Conservation (phyloP, 2,329 filamentous ascomycete species). For the Ceratocystiopsis minuta region DNA sequence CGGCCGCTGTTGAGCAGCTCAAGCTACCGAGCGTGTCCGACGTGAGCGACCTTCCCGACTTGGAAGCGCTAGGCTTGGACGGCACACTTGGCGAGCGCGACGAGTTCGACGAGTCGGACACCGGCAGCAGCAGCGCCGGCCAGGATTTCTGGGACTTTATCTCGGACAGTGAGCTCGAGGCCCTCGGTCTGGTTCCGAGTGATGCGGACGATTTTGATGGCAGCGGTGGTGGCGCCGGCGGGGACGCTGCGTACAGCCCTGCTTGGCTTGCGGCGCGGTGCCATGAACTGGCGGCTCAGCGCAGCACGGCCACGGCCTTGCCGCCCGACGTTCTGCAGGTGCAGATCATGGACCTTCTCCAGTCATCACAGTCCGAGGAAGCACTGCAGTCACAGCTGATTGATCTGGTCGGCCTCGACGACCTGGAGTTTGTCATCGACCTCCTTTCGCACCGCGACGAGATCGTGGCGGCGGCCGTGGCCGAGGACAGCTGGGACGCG, state of each 20-base stretch:
- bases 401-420: slow-evolving; percentile 82
- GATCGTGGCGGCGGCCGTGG: slow-evolving; percentile 31
- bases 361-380: slow-evolving; percentile 51
- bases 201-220: slow-evolving; percentile 17
- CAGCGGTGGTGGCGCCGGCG: slow-evolving; percentile 13
- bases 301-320: slow-evolving; percentile 39
- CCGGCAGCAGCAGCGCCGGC: slow-evolving; percentile 38
- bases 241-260: slow-evolving; percentile 26
- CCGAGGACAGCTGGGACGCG: slow-evolving; percentile 1
- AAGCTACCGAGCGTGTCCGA: slow-evolving; percentile 23
- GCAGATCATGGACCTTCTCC: slow-evolving; percentile 59
- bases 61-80: background rate
- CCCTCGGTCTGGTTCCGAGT: slow-evolving; percentile 27
- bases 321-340: slow-evolving; percentile 51
- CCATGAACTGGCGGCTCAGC: slow-evolving; percentile 27
- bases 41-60: slow-evolving; percentile 14
- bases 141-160: slow-evolving; percentile 92
- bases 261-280: slow-evolving; percentile 61
- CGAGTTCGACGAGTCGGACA: slow-evolving; percentile 31
- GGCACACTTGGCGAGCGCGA: background rate
- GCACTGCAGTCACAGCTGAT: slow-evolving; percentile 82
- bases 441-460: slow-evolving; percentile 61
- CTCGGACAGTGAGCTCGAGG: slow-evolving; percentile 53
- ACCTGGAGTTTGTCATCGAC: slow-evolving; percentile 83
- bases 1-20: slow-evolving; percentile 60